Conservation (phyloP, 352 stramenopile species). For the Pythium plurisporium region DNA sequence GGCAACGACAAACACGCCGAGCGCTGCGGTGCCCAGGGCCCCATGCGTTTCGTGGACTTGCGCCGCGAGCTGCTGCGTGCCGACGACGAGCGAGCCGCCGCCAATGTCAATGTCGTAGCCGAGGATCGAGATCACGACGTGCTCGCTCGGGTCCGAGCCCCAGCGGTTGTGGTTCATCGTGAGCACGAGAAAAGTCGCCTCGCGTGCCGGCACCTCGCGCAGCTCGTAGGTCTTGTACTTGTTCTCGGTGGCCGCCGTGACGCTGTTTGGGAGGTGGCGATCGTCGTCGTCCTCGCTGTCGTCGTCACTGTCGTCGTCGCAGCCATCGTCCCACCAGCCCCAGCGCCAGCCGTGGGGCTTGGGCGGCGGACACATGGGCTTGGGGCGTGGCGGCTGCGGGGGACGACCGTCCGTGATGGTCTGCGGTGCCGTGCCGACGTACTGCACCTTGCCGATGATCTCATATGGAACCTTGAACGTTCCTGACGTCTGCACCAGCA, state of each 20-base stretch:
- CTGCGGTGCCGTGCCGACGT: constrained; percentile 9
- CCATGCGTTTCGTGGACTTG: constrained; percentile 8
- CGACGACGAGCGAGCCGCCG: not conserved
- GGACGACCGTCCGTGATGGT: constrained; percentile 18
- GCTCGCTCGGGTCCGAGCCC: constrained; percentile 5
- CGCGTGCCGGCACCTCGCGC: not conserved
- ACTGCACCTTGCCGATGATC: constrained; percentile 18
- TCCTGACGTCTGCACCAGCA: constrained; percentile 46
- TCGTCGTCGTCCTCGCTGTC: constrained; percentile 1
- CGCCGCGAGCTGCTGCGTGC: constrained; percentile 1
- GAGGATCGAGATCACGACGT: constrained; percentile 11
- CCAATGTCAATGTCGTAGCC: constrained; percentile 12
- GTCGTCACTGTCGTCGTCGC: constrained; percentile 1
- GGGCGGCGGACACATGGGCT: not conserved
- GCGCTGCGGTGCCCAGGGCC: not conserved
- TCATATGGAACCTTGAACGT: constrained; percentile 21
- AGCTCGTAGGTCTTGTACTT: constrained; percentile 10
- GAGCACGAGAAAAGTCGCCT: constrained; percentile 11
- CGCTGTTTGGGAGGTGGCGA: constrained; percentile 11
- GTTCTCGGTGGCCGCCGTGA: constrained; percentile 14
- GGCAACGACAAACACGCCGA: not conserved
- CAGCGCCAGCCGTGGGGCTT: constrained; percentile 7
- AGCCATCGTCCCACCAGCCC: constrained; percentile 2
- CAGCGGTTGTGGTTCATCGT: constrained; percentile 8
- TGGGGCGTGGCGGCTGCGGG: not conserved